These are phyloP conservation scores for Cordyceps cicadae DNA, from an alignment of 2,329 filamentous ascomycete genomes.

Conservation along the genomic window DNA sequence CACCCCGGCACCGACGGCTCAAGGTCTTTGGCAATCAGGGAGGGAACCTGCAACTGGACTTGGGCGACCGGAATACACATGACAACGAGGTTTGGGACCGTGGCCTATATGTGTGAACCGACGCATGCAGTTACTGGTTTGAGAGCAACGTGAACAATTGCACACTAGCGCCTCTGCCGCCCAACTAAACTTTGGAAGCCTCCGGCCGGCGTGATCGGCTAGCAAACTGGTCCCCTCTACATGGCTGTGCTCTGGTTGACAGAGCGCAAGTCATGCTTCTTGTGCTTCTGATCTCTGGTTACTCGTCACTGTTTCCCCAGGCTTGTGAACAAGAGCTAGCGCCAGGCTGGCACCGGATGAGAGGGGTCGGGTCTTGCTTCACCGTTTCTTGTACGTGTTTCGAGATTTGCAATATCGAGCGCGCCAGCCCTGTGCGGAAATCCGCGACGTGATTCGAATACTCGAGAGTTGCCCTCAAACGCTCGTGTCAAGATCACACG, in stretches of 20 bases:
- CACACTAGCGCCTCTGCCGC: slow-evolving; percentile 6
- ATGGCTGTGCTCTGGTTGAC: neutral
- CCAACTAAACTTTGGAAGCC: neutral
- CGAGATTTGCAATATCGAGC: neutral
- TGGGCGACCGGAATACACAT: slow-evolving; percentile 3
- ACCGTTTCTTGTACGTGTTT: neutral
- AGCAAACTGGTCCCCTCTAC: neutral
- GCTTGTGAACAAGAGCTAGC: neutral
- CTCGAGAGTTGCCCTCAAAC: too few species aligned
- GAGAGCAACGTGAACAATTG: neutral
- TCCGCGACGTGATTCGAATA: neutral
- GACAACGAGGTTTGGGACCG: neutral
- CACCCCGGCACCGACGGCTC: neutral
- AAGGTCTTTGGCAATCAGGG: neutral
- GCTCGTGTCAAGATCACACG: neutral
- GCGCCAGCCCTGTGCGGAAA: neutral
- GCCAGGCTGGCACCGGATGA: neutral
- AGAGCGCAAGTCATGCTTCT: too few species aligned
- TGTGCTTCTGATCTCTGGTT: too few species aligned
- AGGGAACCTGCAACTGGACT: neutral
- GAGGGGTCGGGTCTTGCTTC: neutral
- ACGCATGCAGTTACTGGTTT: neutral
- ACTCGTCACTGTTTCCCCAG: too few species aligned
- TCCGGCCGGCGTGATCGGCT: slow-evolving; percentile 10
- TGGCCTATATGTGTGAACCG: neutral